phyloP scores from a whole-genome alignment of 352 stramenopile genomes.

The Thraustochytrium aureum region DNA sequence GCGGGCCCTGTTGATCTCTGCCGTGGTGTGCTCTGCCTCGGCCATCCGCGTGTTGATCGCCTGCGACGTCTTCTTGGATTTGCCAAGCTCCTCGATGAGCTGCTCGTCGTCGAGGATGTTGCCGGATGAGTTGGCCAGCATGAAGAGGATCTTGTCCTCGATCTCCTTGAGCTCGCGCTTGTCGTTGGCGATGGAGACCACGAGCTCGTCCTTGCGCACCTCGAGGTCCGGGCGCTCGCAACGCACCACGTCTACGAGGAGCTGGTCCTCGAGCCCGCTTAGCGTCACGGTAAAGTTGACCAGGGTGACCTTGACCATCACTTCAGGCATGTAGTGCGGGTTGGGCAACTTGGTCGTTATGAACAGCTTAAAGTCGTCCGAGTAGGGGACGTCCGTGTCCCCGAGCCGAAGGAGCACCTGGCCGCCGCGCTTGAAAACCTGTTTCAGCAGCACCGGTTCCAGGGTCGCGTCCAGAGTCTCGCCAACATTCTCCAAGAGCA shows the following conservation, averaged over 20 bases:
- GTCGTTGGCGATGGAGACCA: conserved; percentile 84
- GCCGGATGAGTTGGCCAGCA: conserved; percentile 86
- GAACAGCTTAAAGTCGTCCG: conserved; percentile 85
- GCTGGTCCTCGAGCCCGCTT: conserved; percentile 83
- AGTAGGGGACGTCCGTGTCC: conserved; percentile 87
- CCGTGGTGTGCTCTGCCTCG: conserved; percentile 80
- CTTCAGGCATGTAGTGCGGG: conserved; percentile 90
- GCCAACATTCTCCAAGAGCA: conserved; percentile 91
- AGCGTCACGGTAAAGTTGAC: conserved; percentile 94
- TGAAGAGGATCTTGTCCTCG: conserved; percentile 90
- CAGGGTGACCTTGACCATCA: conserved; percentile 91
- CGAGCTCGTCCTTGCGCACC: conserved; percentile 84
- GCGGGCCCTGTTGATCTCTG: conserved; percentile 81
- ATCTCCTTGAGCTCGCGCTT: conserved; percentile 91
- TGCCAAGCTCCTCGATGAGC: conserved; percentile 81
- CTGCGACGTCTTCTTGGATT: conserved; percentile 82
- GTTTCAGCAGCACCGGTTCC: conserved; percentile 85
- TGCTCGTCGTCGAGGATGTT: conserved; percentile 92
- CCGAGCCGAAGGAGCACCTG: conserved; percentile 81
- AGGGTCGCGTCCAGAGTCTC: conserved; percentile 86
- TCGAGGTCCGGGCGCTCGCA: conserved; percentile 87
- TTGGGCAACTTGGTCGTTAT: conserved; percentile 93
- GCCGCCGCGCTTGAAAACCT: conserved; percentile 86
- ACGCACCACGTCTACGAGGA: conserved; percentile 85
- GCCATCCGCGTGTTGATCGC: conserved; percentile 83